Evolutionary conservation across 768 basidiomycete species (phyloP).

Genomic region (Suillus lakei): DNA sequence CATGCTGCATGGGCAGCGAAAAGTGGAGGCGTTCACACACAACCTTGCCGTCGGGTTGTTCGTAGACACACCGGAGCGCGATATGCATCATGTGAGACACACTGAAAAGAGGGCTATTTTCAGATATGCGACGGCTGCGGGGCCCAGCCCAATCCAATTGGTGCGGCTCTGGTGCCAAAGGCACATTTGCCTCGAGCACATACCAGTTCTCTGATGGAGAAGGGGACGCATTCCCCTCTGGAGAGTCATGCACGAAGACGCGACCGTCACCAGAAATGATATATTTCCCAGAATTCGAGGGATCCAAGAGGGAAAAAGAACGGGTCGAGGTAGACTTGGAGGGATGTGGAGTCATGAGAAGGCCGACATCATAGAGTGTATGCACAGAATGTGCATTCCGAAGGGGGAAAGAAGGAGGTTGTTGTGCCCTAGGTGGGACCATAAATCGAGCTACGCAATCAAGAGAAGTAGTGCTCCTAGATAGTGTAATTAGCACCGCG

Average conservation of each 20-base stretch:
- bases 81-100: conserved; percentile 60
- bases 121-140: conserved; percentile 45
- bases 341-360: conserved; percentile 32
- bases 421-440: conserved; percentile 55
- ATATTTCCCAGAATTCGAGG: conserved; percentile 50
- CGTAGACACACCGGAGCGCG: conserved; percentile 61
- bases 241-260: conserved; percentile 49
- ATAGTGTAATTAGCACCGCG: conserved; percentile 14
- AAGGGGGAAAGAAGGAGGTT: conserved; percentile 70
- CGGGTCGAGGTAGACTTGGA: conserved; percentile 32
- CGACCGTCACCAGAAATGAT: conserved; percentile 53
- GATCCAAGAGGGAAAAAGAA: conserved; percentile 54
- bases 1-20: conserved; percentile 56
- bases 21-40: conserved; percentile 36
- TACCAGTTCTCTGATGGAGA: conserved; percentile 30
- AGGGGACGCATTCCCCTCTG: conserved; percentile 17
- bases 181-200: conserved; percentile 26
- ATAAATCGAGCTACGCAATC: conserved; percentile 54
- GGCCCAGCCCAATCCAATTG: conserved; percentile 34
- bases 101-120: conserved; percentile 57
- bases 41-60: conserved; percentile 40
- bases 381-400: conserved; percentile 54
- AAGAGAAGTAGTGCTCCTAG: conserved; percentile 47
- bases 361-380: conserved; percentile 51
- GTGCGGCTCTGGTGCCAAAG: conserved; percentile 20